Base-by-base conservation (phyloP, 805 yeast genomes). In the Ogataea corticis region DNA sequence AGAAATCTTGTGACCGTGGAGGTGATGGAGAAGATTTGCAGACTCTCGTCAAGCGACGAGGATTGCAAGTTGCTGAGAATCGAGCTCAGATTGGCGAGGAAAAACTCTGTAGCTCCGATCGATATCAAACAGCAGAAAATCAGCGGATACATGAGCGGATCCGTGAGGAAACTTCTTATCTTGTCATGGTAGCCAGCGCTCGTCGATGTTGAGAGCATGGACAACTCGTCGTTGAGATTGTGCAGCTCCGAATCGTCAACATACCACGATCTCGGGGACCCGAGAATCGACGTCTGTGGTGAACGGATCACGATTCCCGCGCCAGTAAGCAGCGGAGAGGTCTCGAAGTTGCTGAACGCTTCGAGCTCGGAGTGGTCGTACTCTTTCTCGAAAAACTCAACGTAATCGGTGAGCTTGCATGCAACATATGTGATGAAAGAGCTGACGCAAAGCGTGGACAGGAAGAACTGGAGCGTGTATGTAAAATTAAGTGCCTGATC, bases 91-190 rank as follows among this genome's bases (percentile, higher is more conserved):
- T 91, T 88, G 45, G 89, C 85, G 53, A 87, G 79, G 63, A 83
- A 90, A 75, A 90, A 85, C 57, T 91, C 98, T 41, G 88, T 72
- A 1, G 96, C 90, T 0, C 97, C 97, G 33, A 88, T 68, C 19
- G 85, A 79, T 38, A 86, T 67, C 25, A 89, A 68, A 48, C 89
- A 77, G 12, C 89, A 77, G 5, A 76, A 47, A 30, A 87, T 70
- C 17, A 89, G 67, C 2, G 85, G 59, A 73, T 89, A 86, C 42
- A 89, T 78, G 2, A 84, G 73, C 10, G 75, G 73, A 56, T 85
- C 89, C 14, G 32, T 21, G 17, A 45, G 33, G 19, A 50, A 51
- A 15, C 33, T 28, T 31, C 28, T 33, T 25, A 54, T 42, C 37
- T 44, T 49, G n/a, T 45, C 49, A 13, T 49, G 46, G 33, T 49